These are phyloP conservation scores for Umbelopsis vinacea DNA, from an alignment of 192 early-diverging fungal species.

Conservation along the genomic window DNA sequence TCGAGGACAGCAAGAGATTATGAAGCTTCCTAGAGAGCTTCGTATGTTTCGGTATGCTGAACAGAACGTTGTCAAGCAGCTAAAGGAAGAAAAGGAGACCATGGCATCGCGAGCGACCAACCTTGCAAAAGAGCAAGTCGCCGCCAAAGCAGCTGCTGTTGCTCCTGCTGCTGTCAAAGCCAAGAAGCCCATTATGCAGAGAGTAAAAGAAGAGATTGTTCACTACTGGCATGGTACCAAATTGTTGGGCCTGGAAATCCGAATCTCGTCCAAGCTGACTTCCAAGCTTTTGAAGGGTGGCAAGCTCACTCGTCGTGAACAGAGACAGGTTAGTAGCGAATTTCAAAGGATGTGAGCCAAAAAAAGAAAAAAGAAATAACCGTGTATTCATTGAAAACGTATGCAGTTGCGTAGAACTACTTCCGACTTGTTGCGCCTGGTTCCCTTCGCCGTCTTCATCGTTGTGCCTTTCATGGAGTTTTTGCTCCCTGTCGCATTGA, in stretches of 20 bases:
- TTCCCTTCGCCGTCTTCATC: slow-evolving; percentile 92
- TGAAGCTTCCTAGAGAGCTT: slow-evolving; percentile 31
- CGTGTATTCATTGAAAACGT: background rate
- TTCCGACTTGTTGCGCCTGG: slow-evolving; percentile 82
- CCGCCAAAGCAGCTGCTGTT: background rate
- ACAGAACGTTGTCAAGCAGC: slow-evolving; percentile 38
- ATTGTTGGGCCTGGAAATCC: slow-evolving; percentile 86
- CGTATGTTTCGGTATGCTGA: slow-evolving; percentile 41
- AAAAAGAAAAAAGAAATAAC: no score
- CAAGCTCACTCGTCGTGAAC: slow-evolving; percentile 82
- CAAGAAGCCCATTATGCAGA: slow-evolving; percentile 70
- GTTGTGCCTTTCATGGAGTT: slow-evolving; percentile 96
- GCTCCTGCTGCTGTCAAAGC: slow-evolving; percentile 29
- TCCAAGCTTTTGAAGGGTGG: slow-evolving; percentile 76
- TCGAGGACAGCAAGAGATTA: slow-evolving; percentile 16
- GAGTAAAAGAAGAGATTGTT: slow-evolving; percentile 85
- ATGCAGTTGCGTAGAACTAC: slow-evolving; percentile 81
- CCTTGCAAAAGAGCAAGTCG: slow-evolving; percentile 40
- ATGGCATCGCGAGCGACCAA: slow-evolving; percentile 42
- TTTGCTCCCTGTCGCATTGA: slow-evolving; percentile 87
- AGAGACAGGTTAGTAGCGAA: slow-evolving; percentile 66
- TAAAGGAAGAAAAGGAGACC: slow-evolving; percentile 44
- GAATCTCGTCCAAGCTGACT: slow-evolving; percentile 80
- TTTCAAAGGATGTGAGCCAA: no score
- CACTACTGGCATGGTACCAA: slow-evolving; percentile 96